These are phyloP conservation scores for Suillus cothurnatus DNA, from an alignment of 768 basidiomycete species.

Conservation along the genomic window DNA sequence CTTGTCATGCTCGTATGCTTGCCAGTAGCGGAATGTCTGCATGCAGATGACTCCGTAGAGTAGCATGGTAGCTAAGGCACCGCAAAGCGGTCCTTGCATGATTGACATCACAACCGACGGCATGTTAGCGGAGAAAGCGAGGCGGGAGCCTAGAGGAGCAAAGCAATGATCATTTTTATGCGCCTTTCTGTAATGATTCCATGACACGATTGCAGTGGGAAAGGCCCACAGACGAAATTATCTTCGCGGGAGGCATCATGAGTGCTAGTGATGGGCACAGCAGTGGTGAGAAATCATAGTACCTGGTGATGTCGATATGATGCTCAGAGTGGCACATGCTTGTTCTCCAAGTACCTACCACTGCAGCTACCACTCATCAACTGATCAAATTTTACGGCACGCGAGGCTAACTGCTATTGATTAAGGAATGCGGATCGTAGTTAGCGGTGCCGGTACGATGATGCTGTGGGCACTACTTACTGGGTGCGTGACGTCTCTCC, in stretches of 20 bases:
- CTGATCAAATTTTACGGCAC: neutral
- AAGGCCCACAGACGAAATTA: neutral
- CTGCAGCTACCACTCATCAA: too few species aligned
- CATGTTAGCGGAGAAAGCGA: slow-evolving; percentile 5
- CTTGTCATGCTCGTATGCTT: slow-evolving; percentile 11
- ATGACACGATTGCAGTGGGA: neutral
- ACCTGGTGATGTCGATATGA: neutral
- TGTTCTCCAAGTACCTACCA: too few species aligned
- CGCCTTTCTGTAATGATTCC: neutral
- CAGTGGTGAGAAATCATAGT: neutral
- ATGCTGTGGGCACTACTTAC: neutral
- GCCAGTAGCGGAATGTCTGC: slow-evolving; percentile 19
- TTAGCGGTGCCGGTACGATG: neutral
- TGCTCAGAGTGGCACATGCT: too few species aligned
- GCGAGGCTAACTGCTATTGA: neutral
- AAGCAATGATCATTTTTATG: neutral
- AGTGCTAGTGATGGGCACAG: neutral
- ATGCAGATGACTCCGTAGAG: slow-evolving; percentile 21
- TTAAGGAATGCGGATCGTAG: neutral
- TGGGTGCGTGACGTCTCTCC: neutral
- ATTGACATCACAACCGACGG: slow-evolving; percentile 2
- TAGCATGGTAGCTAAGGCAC: slow-evolving; percentile 13
- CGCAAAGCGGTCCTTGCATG: slow-evolving; percentile 19
- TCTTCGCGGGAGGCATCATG: neutral
- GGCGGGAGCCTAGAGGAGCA: neutral